A percentile compares a stretch with the other conserved stretches of the same genome.
phyloP scores from a whole-genome alignment of 2,329 filamentous ascomycete species.

The Alternaria panax region DNA sequence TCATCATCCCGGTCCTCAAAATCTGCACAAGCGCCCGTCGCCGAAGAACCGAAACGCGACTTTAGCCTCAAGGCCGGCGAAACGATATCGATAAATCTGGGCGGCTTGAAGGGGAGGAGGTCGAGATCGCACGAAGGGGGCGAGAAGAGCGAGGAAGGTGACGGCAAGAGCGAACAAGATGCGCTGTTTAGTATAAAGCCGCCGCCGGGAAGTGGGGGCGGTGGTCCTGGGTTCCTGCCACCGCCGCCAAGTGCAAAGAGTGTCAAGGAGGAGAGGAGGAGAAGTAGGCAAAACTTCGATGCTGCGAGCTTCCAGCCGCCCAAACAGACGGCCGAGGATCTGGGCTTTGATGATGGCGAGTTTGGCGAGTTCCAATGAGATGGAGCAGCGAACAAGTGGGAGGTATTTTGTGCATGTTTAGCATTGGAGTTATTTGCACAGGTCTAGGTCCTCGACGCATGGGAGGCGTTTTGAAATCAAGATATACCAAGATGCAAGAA shows the following conservation, averaged over 20 bases:
- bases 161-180: conserved; percentile 51
- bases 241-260: conserved; percentile 71
- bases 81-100: conserved; percentile 83
- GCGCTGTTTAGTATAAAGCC: conserved; percentile 77
- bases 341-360: conserved; percentile 87
- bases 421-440: conserved; percentile 29
- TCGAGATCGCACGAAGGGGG: conserved; percentile 47
- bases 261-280: conserved; percentile 67
- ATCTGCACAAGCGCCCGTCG: conserved; percentile 25
- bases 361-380: conserved; percentile 78
- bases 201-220: conserved; percentile 60
- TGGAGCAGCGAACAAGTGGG: neutral
- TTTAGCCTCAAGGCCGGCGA: conserved; percentile 89
- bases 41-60: conserved; percentile 68
- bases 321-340: conserved; percentile 59
- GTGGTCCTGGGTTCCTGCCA: conserved; percentile 60
- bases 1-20: neutral
- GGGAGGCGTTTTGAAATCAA: conserved; percentile 22
- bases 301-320: conserved; percentile 12
- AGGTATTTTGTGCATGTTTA: conserved; percentile 17
- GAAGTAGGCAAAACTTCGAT: conserved; percentile 56
- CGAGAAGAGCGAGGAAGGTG: conserved; percentile 49
- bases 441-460: conserved; percentile 24
- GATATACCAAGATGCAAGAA: conserved; percentile 2
- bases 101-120: conserved; percentile 61